Base-by-base conservation (phyloP, 139 green algal genomes). In the Chlorella ohadii region DNA sequence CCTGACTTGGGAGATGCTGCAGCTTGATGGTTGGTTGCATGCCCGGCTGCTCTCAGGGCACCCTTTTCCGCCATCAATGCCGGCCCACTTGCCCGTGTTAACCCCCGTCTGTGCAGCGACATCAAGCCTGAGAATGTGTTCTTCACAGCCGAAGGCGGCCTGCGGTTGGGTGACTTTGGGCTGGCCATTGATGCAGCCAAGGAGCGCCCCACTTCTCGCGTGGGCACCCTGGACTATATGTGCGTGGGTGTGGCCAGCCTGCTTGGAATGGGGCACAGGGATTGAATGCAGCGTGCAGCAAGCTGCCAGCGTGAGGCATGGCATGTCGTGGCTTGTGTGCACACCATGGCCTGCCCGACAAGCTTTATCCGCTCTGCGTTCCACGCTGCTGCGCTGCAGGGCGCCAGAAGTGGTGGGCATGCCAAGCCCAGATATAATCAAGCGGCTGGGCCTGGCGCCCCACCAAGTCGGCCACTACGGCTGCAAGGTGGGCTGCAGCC, bases 61-160 rank as follows among this genome's bases (percentile, higher is more conserved):
- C n/a, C n/a, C n/a, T n/a, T n/a, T n/a, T n/a, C n/a, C n/a, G n/a
- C n/a, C n/a, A n/a, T n/a, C n/a, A n/a, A n/a, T n/a, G n/a, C n/a
- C n/a, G n/a, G 11, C 9, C 28, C 64, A 7, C 64, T 2, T 2
- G n/a, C 19, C 36, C 65, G 13, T 28, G 2, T 28, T 31, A 59
- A 20, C 33, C 65, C 13, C 70, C 34, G 27, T 5, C 4, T 59
- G 27, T 23, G 11, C 76, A 82, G 94, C 13, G 90, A 93, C 72
- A 92, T 94, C 77, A 94, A 94, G 90, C 95, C 94, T 6, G 94
- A 98, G 85, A 98, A 98, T 86, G 91, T 98, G 28, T 95, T 98
- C 78, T 89, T 98, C 23, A 90, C 87, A 0, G 71, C 72, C 0
- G 61, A 90, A n/a, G 22, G 72, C 19, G 82, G 88, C 27, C 80